Percentiles rank a stretch among this genome's conserved stretches.
phyloP scores from a whole-genome alignment of 306 rosid species.

The Cicer yamashitae region DNA sequence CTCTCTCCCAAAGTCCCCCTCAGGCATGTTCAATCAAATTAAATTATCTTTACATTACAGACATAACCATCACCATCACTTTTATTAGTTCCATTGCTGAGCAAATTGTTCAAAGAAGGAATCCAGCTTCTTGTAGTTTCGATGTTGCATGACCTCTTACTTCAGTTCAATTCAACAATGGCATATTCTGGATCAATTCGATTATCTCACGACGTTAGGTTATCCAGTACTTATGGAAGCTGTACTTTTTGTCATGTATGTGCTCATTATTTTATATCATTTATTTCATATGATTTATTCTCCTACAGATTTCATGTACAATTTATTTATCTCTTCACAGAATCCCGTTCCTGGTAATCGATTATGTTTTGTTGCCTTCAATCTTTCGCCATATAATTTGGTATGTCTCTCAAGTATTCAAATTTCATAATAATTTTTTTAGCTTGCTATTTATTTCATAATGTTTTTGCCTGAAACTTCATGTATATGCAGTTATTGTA shows the following conservation, averaged over 20 bases:
- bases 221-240: conserved; percentile 44
- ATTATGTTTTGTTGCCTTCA: conserved; percentile 54
- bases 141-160: conserved; percentile 40
- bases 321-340: conserved; percentile 46
- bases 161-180: conserved; percentile 56
- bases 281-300: background rate
- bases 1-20: too few species aligned
- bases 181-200: conserved; percentile 56
- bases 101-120: background rate
- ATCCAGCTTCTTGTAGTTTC: conserved; percentile 5
- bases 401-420: conserved; percentile 53
- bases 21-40: too few species aligned
- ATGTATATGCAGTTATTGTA: background rate
- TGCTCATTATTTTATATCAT: conserved; percentile 6
- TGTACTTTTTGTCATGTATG: conserved; percentile 60
- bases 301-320: background rate
- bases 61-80: too few species aligned
- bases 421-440: conserved; percentile 9
- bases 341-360: conserved; percentile 49
- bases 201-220: conserved; percentile 49
- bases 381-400: conserved; percentile 55
- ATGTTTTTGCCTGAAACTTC: background rate
- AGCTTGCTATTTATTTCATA: conserved; percentile 2
- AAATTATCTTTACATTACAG: too few species aligned
- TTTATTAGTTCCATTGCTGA: conserved; percentile 9